Percentiles rank a stretch among this genome's conserved stretches.
Evolutionary conservation across 306 rosid genomes (phyloP).

Genomic region (Morella rubra): DNA sequence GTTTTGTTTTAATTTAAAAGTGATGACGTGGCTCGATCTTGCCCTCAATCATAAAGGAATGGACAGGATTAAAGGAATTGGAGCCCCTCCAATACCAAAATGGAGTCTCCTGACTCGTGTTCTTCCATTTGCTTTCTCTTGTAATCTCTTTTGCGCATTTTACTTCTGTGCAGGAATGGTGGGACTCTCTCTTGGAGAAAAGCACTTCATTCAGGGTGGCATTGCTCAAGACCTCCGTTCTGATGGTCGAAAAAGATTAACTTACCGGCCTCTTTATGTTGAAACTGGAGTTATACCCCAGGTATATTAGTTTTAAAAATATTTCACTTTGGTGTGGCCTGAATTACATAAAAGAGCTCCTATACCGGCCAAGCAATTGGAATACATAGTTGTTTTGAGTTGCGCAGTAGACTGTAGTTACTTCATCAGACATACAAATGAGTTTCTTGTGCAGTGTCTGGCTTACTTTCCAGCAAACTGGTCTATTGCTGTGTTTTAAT

Average conservation of each 20-base stretch:
- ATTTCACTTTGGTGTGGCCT: not conserved
- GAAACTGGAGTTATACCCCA: constrained; percentile 85
- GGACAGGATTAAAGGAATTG: too few relatives aligned
- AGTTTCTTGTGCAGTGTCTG: not conserved
- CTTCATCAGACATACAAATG: not conserved
- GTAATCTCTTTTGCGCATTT: not conserved
- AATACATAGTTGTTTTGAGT: not conserved
- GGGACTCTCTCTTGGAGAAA: constrained; percentile 72
- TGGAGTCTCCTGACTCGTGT: not conserved
- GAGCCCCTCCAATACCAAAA: not conserved
- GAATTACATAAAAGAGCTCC: not conserved
- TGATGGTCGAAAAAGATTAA: constrained; percentile 81
- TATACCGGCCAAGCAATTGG: not conserved
- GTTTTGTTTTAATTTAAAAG: too few relatives aligned
- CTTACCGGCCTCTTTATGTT: constrained; percentile 60
- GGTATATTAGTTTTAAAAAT: constrained; percentile 31
- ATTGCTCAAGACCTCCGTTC: constrained; percentile 85
- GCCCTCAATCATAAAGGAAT: too few relatives aligned
- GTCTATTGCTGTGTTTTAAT: not conserved
- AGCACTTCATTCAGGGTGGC: constrained; percentile 72
- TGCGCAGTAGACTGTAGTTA: not conserved
- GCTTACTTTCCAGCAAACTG: not conserved
- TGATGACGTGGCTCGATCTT: too few relatives aligned
- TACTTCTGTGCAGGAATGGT: constrained; percentile 47
- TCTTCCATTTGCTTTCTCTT: not conserved